A percentile compares a stretch with the other conserved stretches of the same genome.
Evolutionary conservation across 352 stramenopile genomes (phyloP).

Genomic region (Phytophthora cactorum): DNA sequence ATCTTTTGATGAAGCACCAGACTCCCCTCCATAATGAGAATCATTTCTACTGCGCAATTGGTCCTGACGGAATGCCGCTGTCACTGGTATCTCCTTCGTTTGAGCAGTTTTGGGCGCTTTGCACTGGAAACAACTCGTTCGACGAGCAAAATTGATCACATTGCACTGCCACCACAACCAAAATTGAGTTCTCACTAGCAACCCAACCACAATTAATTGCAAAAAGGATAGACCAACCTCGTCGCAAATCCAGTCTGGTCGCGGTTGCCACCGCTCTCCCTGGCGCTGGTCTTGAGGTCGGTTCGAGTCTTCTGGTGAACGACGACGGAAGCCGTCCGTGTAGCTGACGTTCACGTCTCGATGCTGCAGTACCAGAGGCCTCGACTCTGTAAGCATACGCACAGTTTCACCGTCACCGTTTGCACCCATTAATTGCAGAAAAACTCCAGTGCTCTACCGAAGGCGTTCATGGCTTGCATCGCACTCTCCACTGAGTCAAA

Average conservation of each 20-base stretch:
- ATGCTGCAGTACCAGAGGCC: constrained; percentile 61
- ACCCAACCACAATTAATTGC: not conserved
- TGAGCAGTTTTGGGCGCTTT: constrained; percentile 43
- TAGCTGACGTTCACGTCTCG: constrained; percentile 54
- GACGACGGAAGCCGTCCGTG: constrained; percentile 45
- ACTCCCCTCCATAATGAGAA: constrained; percentile 2
- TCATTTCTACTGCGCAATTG: constrained; percentile 8
- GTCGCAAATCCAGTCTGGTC: constrained; percentile 75
- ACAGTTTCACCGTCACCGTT: constrained; percentile 8
- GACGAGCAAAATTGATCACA: constrained; percentile 73
- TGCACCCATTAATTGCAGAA: not conserved
- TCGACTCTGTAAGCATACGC: constrained; percentile 39
- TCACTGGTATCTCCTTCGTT: constrained; percentile 45
- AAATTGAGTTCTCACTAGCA: not conserved
- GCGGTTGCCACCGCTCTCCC: constrained; percentile 35
- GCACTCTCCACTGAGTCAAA: constrained; percentile 68
- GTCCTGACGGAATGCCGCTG: constrained; percentile 14
- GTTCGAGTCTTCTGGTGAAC: constrained; percentile 19
- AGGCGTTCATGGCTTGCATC: constrained; percentile 57
- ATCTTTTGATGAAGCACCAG: constrained; percentile 4
- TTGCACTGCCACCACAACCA: constrained; percentile 55
- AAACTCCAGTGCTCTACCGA: constrained; percentile 39
- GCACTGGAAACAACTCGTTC: constrained; percentile 79
- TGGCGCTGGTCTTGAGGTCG: constrained; percentile 22
- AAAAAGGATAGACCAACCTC: constrained; percentile 39